Percentiles rank a stretch among this genome's conserved stretches.
phyloP scores from a whole-genome alignment of 2,329 filamentous ascomycete genomes.

The Colletotrichum sublineola region DNA sequence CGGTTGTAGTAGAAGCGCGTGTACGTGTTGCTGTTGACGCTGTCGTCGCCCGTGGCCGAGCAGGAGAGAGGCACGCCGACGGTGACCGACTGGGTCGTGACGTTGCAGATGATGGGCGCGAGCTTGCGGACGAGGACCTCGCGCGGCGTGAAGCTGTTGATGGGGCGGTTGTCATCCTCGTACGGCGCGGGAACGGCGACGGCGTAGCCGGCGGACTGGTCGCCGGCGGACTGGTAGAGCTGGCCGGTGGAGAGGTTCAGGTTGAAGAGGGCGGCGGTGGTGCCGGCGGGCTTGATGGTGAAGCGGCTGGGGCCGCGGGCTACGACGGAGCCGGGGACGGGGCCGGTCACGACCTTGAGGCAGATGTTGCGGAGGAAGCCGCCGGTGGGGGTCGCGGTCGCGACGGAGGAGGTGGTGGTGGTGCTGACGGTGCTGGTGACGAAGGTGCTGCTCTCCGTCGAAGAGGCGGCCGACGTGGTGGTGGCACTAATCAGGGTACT shows the following conservation, averaged over 20 bases:
- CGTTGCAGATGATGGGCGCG: constrained; percentile 29
- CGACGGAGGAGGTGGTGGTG: constrained; percentile 4
- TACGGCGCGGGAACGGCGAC: constrained; percentile 28
- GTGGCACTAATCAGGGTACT: not conserved
- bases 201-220: constrained; percentile 10
- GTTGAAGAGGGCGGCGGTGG: constrained; percentile 26
- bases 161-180: constrained; percentile 21
- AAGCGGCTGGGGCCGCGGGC: constrained; percentile 26
- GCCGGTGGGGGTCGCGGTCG: constrained; percentile 14
- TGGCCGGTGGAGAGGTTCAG: constrained; percentile 34
- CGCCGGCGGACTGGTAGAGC: constrained; percentile 18
- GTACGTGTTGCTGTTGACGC: constrained; percentile 22
- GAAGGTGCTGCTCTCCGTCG: not conserved
- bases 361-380: constrained; percentile 33
- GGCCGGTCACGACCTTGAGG: constrained; percentile 24
- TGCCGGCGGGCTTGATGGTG: constrained; percentile 1
- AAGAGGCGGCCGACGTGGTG: not conserved
- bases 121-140: constrained; percentile 31
- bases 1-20: constrained; percentile 25
- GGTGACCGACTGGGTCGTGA: not conserved
- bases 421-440: not conserved
- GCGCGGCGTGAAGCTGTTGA: constrained; percentile 28
- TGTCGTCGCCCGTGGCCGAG: constrained; percentile 32
- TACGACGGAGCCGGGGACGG: constrained; percentile 1
- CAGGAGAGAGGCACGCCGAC: constrained; percentile 32